Conservation (phyloP, 2,329 filamentous ascomycete genomes). For the Apiospora koreana region DNA sequence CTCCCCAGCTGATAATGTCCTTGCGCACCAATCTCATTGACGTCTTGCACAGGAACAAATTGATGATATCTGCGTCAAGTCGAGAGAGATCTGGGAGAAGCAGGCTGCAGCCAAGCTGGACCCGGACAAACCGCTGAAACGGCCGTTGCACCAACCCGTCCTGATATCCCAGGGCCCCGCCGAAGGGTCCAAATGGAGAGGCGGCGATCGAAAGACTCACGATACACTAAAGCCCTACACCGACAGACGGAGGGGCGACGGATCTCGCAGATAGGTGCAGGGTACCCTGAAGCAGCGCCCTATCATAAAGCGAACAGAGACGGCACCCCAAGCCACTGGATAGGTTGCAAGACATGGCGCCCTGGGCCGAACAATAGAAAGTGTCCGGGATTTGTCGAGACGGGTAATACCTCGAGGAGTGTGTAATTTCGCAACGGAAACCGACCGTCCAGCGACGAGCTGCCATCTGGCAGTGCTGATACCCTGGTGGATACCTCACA, state of each 20-base stretch:
- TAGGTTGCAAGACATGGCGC: neutral
- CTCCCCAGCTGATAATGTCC: conserved; percentile 10
- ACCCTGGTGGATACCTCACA: conserved; percentile 38
- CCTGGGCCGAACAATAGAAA: neutral
- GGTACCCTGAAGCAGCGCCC: neutral
- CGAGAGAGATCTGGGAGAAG: conserved; percentile 58
- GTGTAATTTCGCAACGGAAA: conserved; percentile 7
- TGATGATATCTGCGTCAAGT: conserved; percentile 62
- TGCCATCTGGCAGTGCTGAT: conserved; percentile 49
- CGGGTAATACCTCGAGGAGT: neutral
- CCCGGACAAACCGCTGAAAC: conserved; percentile 52
- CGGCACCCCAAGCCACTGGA: neutral
- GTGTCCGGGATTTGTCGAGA: neutral
- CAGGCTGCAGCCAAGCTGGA: conserved; percentile 53
- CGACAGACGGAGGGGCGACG: conserved; percentile 30
- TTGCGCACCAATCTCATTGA: conserved; percentile 21
- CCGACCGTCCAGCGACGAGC: conserved; percentile 42
- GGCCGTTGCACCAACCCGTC: conserved; percentile 58
- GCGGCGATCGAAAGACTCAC: conserved; percentile 35
- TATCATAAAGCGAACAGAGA: neutral
- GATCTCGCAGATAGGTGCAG: conserved; percentile 21
- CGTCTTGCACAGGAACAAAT: conserved; percentile 54
- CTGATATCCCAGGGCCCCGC: conserved; percentile 45
- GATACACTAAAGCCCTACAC: conserved; percentile 30
- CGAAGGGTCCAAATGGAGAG: conserved; percentile 36